Percentiles rank a stretch among this genome's conserved stretches.
phyloP scores from a whole-genome alignment of 352 stramenopile genomes.

The Phytophthora citrophthora region DNA sequence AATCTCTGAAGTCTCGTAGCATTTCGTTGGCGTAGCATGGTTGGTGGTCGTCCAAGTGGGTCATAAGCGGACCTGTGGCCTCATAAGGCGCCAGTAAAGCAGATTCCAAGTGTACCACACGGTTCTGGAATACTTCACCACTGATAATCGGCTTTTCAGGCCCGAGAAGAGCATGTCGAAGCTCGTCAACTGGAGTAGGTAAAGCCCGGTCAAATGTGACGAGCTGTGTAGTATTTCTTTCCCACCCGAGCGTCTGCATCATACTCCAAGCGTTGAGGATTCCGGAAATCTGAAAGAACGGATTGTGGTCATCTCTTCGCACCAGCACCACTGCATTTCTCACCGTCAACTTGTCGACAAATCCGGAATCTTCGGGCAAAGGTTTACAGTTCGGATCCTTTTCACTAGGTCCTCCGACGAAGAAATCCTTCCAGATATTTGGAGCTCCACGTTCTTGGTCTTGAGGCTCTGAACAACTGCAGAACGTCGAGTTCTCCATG shows the following conservation, averaged over 20 bases:
- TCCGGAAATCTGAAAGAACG: conserved; percentile 52
- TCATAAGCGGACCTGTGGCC: conserved; percentile 47
- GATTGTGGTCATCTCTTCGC: conserved; percentile 55
- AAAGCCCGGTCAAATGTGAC: conserved; percentile 48
- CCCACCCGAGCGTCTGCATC: conserved; percentile 36
- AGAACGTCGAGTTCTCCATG: conserved; percentile 25
- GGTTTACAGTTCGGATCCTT: conserved; percentile 7
- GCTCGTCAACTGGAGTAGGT: conserved; percentile 40
- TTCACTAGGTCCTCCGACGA: conserved; percentile 17
- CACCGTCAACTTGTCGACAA: conserved; percentile 12
- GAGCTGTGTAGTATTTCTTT: conserved; percentile 34
- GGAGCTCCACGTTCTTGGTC: conserved; percentile 15
- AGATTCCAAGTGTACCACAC: conserved; percentile 39
- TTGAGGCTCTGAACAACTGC: conserved; percentile 24
- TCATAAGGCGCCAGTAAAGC: conserved; percentile 48
- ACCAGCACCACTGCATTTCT: conserved; percentile 30
- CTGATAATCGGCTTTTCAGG: conserved; percentile 19
- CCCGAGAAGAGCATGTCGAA: conserved; percentile 42
- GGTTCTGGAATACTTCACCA: conserved; percentile 32
- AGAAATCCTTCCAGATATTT: conserved; percentile 35
- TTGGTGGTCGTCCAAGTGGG: conserved; percentile 55
- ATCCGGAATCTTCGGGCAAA: neutral
- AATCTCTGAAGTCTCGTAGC: conserved; percentile 25
- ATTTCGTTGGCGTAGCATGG: conserved; percentile 37
- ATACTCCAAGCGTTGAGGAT: conserved; percentile 47